Conservation (phyloP, 2,329 filamentous ascomycete species). For the Aquanectria penicillioides region DNA sequence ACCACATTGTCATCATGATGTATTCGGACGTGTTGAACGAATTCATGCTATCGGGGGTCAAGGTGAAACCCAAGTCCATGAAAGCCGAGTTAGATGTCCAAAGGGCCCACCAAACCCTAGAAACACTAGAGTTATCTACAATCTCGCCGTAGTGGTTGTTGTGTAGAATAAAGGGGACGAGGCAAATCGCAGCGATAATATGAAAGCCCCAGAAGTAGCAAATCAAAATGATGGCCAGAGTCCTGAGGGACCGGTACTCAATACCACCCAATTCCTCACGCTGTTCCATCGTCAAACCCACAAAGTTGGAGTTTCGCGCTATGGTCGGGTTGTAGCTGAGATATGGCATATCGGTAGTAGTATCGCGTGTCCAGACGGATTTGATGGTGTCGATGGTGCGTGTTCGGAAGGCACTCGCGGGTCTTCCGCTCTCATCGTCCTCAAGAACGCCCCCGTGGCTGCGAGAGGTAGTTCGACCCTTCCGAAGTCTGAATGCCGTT, state of each 20-base stretch:
- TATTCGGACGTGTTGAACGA: conserved; percentile 84
- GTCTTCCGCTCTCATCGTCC: conserved; percentile 42
- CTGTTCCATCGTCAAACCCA: conserved; percentile 88
- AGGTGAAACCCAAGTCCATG: conserved; percentile 92
- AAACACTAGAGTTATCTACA: conserved; percentile 70
- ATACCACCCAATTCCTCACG: conserved; percentile 95
- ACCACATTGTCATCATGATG: conserved; percentile 79
- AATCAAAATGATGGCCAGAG: conserved; percentile 80
- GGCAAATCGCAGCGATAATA: conserved; percentile 75
- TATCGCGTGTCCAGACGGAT: conserved; percentile 64
- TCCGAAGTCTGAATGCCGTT: conserved; percentile 55
- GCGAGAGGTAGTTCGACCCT: conserved; percentile 51
- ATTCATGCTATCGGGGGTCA: conserved; percentile 94
- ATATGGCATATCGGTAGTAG: conserved; percentile 78
- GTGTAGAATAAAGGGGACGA: conserved; percentile 83
- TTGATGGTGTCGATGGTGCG: conserved; percentile 69
- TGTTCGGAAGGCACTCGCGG: conserved; percentile 45
- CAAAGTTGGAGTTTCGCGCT: conserved; percentile 91
- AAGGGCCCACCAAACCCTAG: conserved; percentile 88
- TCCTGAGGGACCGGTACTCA: conserved; percentile 92
- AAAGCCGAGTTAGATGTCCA: conserved; percentile 91
- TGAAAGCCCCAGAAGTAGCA: conserved; percentile 88
- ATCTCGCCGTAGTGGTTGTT: conserved; percentile 70
- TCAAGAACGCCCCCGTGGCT: conserved; percentile 53
- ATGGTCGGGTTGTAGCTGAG: conserved; percentile 94